Evolutionary conservation across 768 basidiomycete genomes (phyloP), one percentile per base, ranked within the genome.

Genomic region (Psilocybe azurescens): DNA sequence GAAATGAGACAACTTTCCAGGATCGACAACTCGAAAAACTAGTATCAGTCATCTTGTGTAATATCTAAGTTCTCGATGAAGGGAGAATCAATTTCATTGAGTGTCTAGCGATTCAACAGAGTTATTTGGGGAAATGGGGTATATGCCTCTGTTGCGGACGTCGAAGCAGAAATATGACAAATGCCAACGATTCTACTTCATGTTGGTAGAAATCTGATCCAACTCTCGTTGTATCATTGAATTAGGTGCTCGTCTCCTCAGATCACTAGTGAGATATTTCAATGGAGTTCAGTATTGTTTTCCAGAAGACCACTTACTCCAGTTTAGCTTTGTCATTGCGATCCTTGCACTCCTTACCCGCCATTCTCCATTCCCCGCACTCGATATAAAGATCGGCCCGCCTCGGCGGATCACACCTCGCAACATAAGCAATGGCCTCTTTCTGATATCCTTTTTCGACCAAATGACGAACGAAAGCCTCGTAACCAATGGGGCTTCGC

Each of bases 401-500:
- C 66, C 87, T 89, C 28, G 87, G 89, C 0, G 88, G 81, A 72
- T 99, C 97, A 69, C 97, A 99, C 30, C 88, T 87, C 2, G 88
- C 75, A 20, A 99, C 92, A 70, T 90, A 99, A 3, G 78, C 60
- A 0, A 86, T 78, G 3, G 94, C 97, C 70, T 97, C 91, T 70
- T 86, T 92, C 29, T 74, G 69, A 72, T 90, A 87, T 0, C 93
- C 93, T 41, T 88, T 86, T 53, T 86, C 82, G 30, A 93, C 84
- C 39, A 97, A 82, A 66, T 93, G 88, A 39, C 81, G 86, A 28
- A 95, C 94, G 72, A 95, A 95, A 0, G 90, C 84, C 71, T 98
- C 96, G 70, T 97, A 99, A 1, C 97, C 97, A 60, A 99, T 98
- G 3, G 97, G 96, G 73, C 91, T 94, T 66, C 94, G 86, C 75